Evolutionary conservation across 1,284 basidiomycete species (phyloP).

Genomic region (Sanghuangporus sanghuang): DNA sequence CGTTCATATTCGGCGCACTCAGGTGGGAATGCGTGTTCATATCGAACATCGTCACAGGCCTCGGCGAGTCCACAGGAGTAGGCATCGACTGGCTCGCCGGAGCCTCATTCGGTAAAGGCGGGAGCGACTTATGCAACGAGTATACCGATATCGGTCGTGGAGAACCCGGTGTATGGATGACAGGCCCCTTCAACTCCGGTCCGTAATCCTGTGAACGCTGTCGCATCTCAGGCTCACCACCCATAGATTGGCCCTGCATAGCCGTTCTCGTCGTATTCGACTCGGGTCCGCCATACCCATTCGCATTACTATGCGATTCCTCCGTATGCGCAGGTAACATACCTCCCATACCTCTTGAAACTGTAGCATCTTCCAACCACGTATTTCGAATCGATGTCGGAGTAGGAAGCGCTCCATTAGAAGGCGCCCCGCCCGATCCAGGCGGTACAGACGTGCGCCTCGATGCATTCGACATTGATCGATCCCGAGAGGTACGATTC

Average conservation of each 20-base stretch:
- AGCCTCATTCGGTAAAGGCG: conserved; percentile 64
- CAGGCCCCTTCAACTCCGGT: conserved; percentile 30
- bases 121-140: conserved; percentile 67
- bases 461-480: conserved; percentile 28
- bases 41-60: conserved; percentile 63
- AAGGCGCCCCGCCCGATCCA: conserved; percentile 26
- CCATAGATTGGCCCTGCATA: conserved; percentile 36
- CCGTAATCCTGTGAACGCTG: conserved; percentile 32
- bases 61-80: conserved; percentile 32
- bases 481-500: conserved; percentile 41
- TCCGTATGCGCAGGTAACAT: conserved; percentile 13
- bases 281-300: not conserved
- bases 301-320: conserved; percentile 6
- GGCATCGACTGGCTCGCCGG: conserved; percentile 24
- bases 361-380: conserved; percentile 11
- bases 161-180: conserved; percentile 24
- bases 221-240: conserved; percentile 53
- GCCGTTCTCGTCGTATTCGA: conserved; percentile 31
- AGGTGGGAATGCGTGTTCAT: conserved; percentile 46
- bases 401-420: conserved; percentile 5
- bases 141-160: conserved; percentile 34
- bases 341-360: not conserved
- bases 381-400: conserved; percentile 17
- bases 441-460: conserved; percentile 66
- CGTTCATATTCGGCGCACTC: conserved; percentile 31